These are phyloP conservation scores for Teratosphaeria epicoccoides DNA, from an alignment of 2,329 filamentous ascomycete species.

Conservation along the genomic window DNA sequence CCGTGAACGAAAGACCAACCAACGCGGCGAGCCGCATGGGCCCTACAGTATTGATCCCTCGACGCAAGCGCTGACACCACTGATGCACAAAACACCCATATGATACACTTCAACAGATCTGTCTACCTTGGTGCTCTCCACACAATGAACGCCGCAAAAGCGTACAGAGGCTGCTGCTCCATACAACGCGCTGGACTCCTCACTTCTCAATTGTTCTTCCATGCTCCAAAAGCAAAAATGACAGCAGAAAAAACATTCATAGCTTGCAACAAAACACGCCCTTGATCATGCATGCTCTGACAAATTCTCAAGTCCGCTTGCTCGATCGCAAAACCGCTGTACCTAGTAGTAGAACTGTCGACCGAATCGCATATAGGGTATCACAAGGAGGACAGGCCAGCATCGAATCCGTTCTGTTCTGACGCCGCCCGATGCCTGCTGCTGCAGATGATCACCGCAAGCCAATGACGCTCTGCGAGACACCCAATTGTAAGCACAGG, in stretches of 20 bases:
- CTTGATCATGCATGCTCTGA: neutral
- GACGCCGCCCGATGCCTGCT: neutral
- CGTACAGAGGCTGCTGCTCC: no score
- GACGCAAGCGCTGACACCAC: neutral
- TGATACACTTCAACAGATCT: neutral
- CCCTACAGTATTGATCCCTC: no score
- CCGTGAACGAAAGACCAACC: neutral
- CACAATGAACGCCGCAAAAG: no score
- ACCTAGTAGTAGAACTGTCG: neutral
- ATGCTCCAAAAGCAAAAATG: neutral
- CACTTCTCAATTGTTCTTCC: no score
- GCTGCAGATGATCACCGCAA: slow-evolving; percentile 11
- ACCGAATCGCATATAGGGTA: neutral
- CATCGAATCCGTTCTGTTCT: neutral
- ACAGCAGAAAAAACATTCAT: neutral
- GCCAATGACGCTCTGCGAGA: slow-evolving; percentile 22
- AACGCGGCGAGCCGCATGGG: neutral
- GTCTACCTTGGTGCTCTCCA: no score
- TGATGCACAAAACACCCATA: neutral
- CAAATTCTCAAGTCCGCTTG: neutral
- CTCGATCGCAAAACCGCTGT: neutral
- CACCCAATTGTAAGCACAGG: neutral
- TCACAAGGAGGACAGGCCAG: neutral
- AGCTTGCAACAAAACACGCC: neutral
- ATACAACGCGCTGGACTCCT: no score